Base-by-base conservation (phyloP, 2,329 filamentous ascomycete genomes). In the Colletotrichum melonis region DNA sequence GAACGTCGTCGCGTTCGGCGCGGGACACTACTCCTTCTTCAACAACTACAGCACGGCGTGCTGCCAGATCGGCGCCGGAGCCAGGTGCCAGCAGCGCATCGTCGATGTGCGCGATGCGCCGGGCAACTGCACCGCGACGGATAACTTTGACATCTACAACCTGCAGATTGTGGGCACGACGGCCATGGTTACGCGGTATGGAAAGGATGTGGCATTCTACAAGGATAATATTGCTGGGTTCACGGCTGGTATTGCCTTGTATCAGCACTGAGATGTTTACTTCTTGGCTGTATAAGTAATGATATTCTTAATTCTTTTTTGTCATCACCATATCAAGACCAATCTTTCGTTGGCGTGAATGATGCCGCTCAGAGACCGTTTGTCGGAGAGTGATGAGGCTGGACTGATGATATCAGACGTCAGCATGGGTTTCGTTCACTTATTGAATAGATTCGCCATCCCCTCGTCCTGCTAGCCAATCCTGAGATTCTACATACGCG, bases 11-110 rank as follows among this genome's bases (percentile, higher is more conserved):
- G 81, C 90, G 28, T 92, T 93, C 76, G 91, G 92, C 8, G 89
- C 88, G 0, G 92, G 92, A 0, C 77, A 93, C 16, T 94, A 94
- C 81, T 90, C 87, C 3, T 93, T 93, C 85, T 93, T 92, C 79
- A 86, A 88, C 79, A 90, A 92, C 80, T 92, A 93, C 81, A 86
- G 83, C 65, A 86, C 85, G 12, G 76, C 80, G 0, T 89, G 88
- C 78, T 86, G 84, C 54, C 81, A 82, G 42, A 79, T 84, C 65
- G 78, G 78, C 2, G 84, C 82, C 12, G 82, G 78, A 5, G 81
- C 82, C 35, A 81, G 82, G 56, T 89, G 88, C 80, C 88, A 89
- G 78, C 79, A 84, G 63, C 81, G 84, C 54, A 85, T 88, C 55
- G 75, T 85, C 26, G 79, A 79, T 46, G 70, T 82, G 28, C 77